Evolutionary conservation across 305 asterid genomes (phyloP).

Genomic region (Plantago lanceolata): DNA sequence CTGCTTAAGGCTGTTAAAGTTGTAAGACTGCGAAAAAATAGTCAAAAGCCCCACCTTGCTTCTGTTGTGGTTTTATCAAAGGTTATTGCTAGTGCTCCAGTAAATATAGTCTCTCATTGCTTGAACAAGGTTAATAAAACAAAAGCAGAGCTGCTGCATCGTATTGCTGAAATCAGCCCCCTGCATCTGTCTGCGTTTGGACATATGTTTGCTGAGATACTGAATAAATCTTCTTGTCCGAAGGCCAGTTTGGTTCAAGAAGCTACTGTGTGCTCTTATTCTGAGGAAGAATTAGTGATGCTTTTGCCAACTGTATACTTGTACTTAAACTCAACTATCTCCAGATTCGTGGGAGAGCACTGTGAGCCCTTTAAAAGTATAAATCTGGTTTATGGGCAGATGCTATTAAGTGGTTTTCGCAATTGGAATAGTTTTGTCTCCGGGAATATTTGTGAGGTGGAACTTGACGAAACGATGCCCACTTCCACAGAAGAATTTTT

Average conservation of each 20-base stretch:
- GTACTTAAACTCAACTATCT: constrained; percentile 39
- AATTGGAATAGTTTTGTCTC: constrained; percentile 59
- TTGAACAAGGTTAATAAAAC: constrained; percentile 44
- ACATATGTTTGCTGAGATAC: constrained; percentile 41
- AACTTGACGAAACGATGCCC: constrained; percentile 37
- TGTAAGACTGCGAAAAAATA: constrained; percentile 37
- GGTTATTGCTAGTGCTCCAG: constrained; percentile 52
- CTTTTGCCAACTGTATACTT: constrained; percentile 64
- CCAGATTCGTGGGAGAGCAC: constrained; percentile 45
- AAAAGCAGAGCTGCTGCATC: constrained; percentile 59
- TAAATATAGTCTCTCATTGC: constrained; percentile 54
- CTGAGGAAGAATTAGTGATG: constrained; percentile 60
- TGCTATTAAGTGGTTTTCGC: constrained; percentile 52
- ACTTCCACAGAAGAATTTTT: constrained; percentile 44
- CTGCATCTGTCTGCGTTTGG: constrained; percentile 66
- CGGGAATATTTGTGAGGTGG: constrained; percentile 40
- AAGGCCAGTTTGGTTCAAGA: constrained; percentile 30
- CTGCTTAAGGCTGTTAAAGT: constrained; percentile 71
- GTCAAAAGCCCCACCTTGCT: constrained; percentile 36
- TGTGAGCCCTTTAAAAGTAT: constrained; percentile 39
- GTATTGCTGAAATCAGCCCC: constrained; percentile 56
- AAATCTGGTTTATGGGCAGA: constrained; percentile 42
- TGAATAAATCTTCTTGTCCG: constrained; percentile 34
- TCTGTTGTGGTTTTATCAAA: constrained; percentile 55
- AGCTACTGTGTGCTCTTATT: constrained; percentile 29